Evolutionary conservation across 2,329 filamentous ascomycete species (phyloP), one percentile per base, ranked within the genome.

Genomic region (Ophiostoma fasciatum): DNA sequence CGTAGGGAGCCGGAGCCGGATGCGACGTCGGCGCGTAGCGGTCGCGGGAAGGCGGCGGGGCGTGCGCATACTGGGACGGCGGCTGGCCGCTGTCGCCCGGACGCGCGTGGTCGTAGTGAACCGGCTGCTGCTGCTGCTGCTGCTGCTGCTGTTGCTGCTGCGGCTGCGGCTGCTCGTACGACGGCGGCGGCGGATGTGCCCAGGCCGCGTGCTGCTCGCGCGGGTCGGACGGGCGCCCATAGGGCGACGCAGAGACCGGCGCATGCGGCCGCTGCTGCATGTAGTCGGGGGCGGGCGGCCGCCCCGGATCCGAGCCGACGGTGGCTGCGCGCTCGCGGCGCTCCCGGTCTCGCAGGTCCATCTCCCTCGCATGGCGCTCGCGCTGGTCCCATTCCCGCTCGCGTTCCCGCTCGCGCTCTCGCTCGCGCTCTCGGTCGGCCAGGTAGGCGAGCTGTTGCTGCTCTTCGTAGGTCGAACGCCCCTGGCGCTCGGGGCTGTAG

Each of bases 401-500:
- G 15, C 56, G 55, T 38, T 63, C 60, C 8, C 60, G 50, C 32
- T 64, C 60, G 7, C 36, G 36, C 10, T 43, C 41, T 13, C 41
- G 33, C 14, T 43, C 35, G 12, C 39, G 33, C 15, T 44, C 42
- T 18, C 41, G 25, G 3, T 45, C 43, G 7, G 29, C 36, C 6
- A 36, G 19, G 7, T 36, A 41, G 4, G 29, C 11, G 3, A 10
- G 23, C 11, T 25, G 23, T 14, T 28, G 31, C 11, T 30, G 63
- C 15, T 73, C 68, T 38, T 76, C 70, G 44, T 66, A 71, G 32
- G 67, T 62, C 12, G 62, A 46, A 3, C 59, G 55, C 11, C 55
- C 50, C 17, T 55, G 55, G 35, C 65, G 60, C 31, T 74, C 70
- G 0, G 61, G 60, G 41, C 68, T 68, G 47, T 72, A 73, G 36